A percentile compares a stretch with the other conserved stretches of the same genome.
Conservation (phyloP, 2,329 filamentous ascomycete genomes). For the Penicillium sp. region DNA sequence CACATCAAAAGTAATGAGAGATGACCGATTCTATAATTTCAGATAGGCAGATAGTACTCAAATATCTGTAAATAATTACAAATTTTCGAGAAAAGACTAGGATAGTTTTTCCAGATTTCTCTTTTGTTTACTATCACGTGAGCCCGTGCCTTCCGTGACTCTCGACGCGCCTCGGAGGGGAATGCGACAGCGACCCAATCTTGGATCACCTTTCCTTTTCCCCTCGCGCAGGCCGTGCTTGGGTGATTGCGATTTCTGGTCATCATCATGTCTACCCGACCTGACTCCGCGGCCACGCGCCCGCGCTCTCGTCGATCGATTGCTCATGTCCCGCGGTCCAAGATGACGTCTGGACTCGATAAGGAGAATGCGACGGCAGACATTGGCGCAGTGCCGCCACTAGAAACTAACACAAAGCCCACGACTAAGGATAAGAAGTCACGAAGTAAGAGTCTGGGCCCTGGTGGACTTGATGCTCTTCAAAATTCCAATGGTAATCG, state of each 20-base stretch:
- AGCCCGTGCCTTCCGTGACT: slow-evolving; percentile 2
- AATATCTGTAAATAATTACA: too few species aligned
- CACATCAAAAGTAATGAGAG: too few species aligned
- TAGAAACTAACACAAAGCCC: slow-evolving; percentile 28
- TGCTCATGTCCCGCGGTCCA: slow-evolving; percentile 51
- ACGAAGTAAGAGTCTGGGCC: slow-evolving; percentile 92
- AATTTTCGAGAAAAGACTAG: too few species aligned
- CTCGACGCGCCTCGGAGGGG: slow-evolving; percentile 27
- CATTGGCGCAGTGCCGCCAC: slow-evolving; percentile 45
- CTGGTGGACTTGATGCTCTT: slow-evolving; percentile 78
- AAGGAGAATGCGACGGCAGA: slow-evolving; percentile 76
- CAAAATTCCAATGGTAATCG: slow-evolving; percentile 70
- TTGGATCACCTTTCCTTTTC: not conserved
- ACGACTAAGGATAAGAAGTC: slow-evolving; percentile 56
- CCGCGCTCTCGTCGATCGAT: slow-evolving; percentile 63
- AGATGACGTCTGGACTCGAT: slow-evolving; percentile 49
- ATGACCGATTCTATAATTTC: too few species aligned
- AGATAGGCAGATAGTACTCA: too few species aligned
- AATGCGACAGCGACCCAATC: slow-evolving; percentile 13
- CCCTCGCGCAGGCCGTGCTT: slow-evolving; percentile 8
- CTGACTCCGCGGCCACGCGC: slow-evolving; percentile 32
- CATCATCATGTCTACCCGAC: slow-evolving; percentile 32
- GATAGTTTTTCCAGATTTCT: too few species aligned
- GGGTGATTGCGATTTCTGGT: slow-evolving; percentile 4
- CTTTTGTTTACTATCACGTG: slow-evolving; percentile 41